Base-by-base conservation (phyloP, 441 rosid genomes). In the Adansonia gregorii region DNA sequence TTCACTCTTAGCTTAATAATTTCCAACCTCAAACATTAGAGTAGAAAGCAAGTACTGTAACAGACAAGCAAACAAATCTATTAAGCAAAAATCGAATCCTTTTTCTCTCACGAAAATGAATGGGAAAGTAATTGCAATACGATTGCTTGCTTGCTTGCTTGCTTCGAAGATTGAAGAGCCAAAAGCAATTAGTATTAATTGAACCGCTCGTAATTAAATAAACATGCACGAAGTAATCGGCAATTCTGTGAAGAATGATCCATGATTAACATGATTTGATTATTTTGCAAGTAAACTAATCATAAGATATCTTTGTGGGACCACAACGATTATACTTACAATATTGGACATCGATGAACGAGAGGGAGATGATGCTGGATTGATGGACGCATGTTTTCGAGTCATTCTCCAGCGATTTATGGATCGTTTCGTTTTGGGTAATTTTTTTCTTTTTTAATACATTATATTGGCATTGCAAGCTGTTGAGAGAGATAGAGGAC, bases 341-440 rank as follows among this genome's bases (percentile, higher is more conserved):
- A 3, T 56, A 9, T 17, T 56, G 63, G 63, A 58, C 12, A 49
- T 12, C 15, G 14, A 24, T 4, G 51, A 20, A 60, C 6, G 6
- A 22, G 11, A 1, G 14, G 4, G 8, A 15, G 8, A 48, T 24
- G 66, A 7, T 14, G 31, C 64, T 31, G 54, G n/a, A 56, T 56
- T 66, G 78, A 58, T 19, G 75, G 74, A 66, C 8, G n/a, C 69
- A 19, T 67, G 74, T 39, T 67, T 31, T 56, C 0, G 39, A 55
- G 54, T 41, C 39, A 67, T 20, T 67, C 55, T 46, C 72, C 55
- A 43, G 1, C 7, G 12, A 15, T 64, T 6, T 70, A 49, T 2
- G 17, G 6, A 27, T 12, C 0, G 3, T 45, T 60, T 14, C 0
- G 45, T 8, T 19, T 54, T 54, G 12, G 20, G 19, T 19, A n/a